Evolutionary conservation across 2,329 filamentous ascomycete species (phyloP), one percentile per base, ranked within the genome.

Genomic region (Penicillium sp.): DNA sequence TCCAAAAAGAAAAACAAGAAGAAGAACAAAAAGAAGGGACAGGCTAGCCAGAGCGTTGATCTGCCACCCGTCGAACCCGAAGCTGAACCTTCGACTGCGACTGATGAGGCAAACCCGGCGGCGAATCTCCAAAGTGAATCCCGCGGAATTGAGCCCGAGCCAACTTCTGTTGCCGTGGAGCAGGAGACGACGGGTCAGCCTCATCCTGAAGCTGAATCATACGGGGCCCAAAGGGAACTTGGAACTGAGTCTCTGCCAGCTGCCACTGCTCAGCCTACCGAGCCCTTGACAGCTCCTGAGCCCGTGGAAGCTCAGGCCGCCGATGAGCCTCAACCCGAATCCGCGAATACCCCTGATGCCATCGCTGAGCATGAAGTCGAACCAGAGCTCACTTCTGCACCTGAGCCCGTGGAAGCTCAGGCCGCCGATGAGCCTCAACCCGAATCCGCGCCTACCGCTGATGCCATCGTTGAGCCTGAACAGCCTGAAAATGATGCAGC

Each of bases 11-110:
- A 56, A 33, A 59, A 62, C 36, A 67, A 62, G 45, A 62, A 62
- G 43, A 68, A 65, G 43, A 65, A 64, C 43, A 63, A 62, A 44
- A 60, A 63, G 50, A 63, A 51, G 50, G 50, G 39, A 31, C 38
- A 45, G 18, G 21, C 18, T 13, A 40, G 27, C 16, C 52, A 53
- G 38, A 50, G 32, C 31, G 30, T 41, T 20, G 45, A 54, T 19
- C n/a, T 45, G 25, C 26, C 38, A 32, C 38, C 39, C 34, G 7
- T 11, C 21, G 25, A 27, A 13, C 25, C 25, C 25, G 5, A 9
- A n/a, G 25, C 11, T 6, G 25, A 27, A 27, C 25, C 11, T 27
- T 5, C 8, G 14, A 16, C 25, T 16, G 7, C 23, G 7, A 44
- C 45, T 9, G 45, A 51, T 15, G 18, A 50, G 4, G n/a, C n/a